Conservation (phyloP, 169 alveolate species). For the Plasmodium knowlesi region DNA sequence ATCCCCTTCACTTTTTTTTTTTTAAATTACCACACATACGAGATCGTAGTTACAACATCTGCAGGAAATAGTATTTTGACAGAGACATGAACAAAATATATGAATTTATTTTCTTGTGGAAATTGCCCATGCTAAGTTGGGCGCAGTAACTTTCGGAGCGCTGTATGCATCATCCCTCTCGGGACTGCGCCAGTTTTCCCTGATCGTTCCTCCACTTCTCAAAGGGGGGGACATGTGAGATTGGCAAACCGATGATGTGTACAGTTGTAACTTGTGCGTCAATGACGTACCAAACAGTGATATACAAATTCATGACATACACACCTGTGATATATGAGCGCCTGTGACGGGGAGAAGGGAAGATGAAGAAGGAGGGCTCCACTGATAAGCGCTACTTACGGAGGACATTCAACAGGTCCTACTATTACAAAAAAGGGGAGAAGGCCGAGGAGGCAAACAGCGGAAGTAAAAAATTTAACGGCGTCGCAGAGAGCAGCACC, state of each 20-base stretch:
- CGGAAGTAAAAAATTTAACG: conserved; percentile 1
- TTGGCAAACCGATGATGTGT: neutral
- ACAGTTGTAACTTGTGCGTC: neutral
- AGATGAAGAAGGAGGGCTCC: conserved; percentile 49
- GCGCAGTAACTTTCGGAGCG: neutral
- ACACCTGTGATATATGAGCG: neutral
- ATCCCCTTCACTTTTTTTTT: no score
- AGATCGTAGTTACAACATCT: neutral
- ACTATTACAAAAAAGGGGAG: conserved; percentile 42
- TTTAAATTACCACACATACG: neutral
- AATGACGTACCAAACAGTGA: neutral
- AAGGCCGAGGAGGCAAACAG: conserved; percentile 10
- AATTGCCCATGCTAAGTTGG: neutral
- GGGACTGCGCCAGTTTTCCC: neutral
- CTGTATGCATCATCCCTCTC: neutral
- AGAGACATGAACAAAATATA: neutral
- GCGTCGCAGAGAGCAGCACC: neutral
- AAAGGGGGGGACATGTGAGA: neutral
- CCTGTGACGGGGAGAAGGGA: neutral
- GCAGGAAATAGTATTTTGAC: neutral
- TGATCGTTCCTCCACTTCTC: neutral
- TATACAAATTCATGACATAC: neutral
- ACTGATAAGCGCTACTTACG: conserved; percentile 36
- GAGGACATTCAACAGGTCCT: conserved; percentile 24
- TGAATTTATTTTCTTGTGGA: neutral